phyloP scores from a whole-genome alignment of 2,329 filamentous ascomycete species.

The Ophiocordyceps camponoti-rufipedis region DNA sequence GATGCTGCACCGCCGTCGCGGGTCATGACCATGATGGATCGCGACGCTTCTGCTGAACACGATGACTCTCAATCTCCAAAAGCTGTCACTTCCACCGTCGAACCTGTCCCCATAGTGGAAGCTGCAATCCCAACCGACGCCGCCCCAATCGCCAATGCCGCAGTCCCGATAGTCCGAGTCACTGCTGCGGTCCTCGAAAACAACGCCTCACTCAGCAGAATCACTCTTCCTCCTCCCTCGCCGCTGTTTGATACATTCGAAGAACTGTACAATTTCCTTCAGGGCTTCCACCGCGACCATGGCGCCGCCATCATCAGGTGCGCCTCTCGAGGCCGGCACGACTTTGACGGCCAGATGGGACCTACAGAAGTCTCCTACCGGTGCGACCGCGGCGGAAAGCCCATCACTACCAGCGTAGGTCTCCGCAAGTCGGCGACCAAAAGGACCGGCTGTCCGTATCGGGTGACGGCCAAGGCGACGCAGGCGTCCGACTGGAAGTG shows the following conservation, averaged over 20 bases:
- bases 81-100: too few relatives aligned
- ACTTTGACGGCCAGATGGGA: not conserved
- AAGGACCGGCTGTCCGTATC: conserved; percentile 1
- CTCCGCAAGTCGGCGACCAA: not conserved
- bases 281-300: not conserved
- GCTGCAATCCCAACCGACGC: not conserved
- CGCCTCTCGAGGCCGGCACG: not conserved
- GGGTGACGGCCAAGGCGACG: conserved; percentile 1
- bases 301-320: not conserved
- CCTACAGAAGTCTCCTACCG: not conserved
- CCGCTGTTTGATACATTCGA: not conserved
- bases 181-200: too few relatives aligned
- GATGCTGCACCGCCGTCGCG: too few relatives aligned
- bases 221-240: not conserved
- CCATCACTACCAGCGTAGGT: not conserved
- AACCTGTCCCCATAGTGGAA: too few relatives aligned
- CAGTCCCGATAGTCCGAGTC: too few relatives aligned
- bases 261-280: not conserved
- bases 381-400: not conserved
- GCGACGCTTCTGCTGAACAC: too few relatives aligned
- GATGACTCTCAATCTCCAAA: too few relatives aligned
- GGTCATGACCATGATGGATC: too few relatives aligned
- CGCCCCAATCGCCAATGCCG: not conserved
- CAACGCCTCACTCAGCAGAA: not conserved
- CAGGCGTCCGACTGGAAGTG: conserved; percentile 1